A percentile compares a stretch with the other conserved stretches of the same genome.
These are phyloP conservation scores for Fusarium circinatum DNA, from an alignment of 2,329 filamentous ascomycete genomes.

Conservation along the genomic window DNA sequence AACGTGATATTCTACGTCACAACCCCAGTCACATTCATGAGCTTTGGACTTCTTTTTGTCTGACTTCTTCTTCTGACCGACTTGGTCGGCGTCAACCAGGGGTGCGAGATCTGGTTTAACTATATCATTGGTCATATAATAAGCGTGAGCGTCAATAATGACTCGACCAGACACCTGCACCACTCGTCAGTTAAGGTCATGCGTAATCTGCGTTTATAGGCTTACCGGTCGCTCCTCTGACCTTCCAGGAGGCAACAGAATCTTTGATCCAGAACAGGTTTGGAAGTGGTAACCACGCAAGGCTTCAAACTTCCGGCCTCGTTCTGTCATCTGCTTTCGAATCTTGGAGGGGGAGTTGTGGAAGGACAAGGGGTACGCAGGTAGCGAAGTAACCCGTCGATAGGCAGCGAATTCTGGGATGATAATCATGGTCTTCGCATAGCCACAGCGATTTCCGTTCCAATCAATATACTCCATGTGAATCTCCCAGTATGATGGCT, in stretches of 20 bases:
- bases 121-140: slow-evolving; percentile 46
- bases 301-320: slow-evolving; percentile 47
- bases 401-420: slow-evolving; percentile 45
- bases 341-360: slow-evolving; percentile 34
- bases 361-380: slow-evolving; percentile 47
- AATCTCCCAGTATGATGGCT: slow-evolving; percentile 37
- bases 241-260: slow-evolving; percentile 39
- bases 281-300: slow-evolving; percentile 50
- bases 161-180: slow-evolving; percentile 43
- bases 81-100: neutral
- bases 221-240: slow-evolving; percentile 43
- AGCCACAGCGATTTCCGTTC: slow-evolving; percentile 49
- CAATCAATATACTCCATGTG: slow-evolving; percentile 50
- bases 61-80: neutral
- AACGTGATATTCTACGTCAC: fast-evolving
- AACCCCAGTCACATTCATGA: neutral
- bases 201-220: fast-evolving
- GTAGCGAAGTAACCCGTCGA: slow-evolving; percentile 42
- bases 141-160: slow-evolving; percentile 50
- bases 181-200: neutral
- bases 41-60: neutral
- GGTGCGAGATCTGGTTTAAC: slow-evolving; percentile 43
- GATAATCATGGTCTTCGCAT: slow-evolving; percentile 29
- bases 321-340: slow-evolving; percentile 41
- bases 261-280: slow-evolving; percentile 44